Evolutionary conservation across 257 asterid species (phyloP), one percentile per base, ranked within the genome.

Genomic region (Nicotiana paniculata): DNA sequence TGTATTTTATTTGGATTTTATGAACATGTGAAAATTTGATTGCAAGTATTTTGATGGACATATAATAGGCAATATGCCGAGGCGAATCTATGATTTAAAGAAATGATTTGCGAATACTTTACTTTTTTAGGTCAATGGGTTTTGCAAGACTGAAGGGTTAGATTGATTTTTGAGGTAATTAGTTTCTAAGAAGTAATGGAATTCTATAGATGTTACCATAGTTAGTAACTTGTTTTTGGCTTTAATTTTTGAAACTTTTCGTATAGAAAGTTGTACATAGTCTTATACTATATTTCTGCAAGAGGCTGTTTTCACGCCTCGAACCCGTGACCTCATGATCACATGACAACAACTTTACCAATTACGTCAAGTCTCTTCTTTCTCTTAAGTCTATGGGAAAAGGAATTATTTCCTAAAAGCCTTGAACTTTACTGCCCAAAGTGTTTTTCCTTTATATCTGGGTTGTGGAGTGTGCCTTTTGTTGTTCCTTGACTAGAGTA

Each of bases 381-480:
- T 3, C 3, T 2, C 4, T 3, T 32, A 3, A 32, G 1, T 37
- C 8, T 6, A 1, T 37, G 5, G 75, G 64, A 64, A 80, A 48
- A 75, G 63, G 80, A 8, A 75, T 74, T 75, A 8, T 51, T 75
- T 75, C 80, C 80, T 51, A 26, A 51, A 75, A 51, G 64, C 28
- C 0, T 1, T 75, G 80, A 51, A 75, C 80, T 51, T 51, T 75
- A 26, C 17, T 51, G 80, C 28, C 5, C 51, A 75, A 75, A 75
- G 80, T 75, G 63, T 21, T 24, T 51, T 75, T 51, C 28, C 63
- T 28, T 51, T 28, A 28, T 51, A 51, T 2, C 64, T 28, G 63
- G 15, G 26, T 9, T 26, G 46, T 28, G 63, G 9, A 51, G 5
- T 48, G 46, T 15, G 46, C 46, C 63, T 51, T 75, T 28, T 75